Conservation (phyloP, 495 filamentous ascomycete genomes). For the Extremus antarcticus region DNA sequence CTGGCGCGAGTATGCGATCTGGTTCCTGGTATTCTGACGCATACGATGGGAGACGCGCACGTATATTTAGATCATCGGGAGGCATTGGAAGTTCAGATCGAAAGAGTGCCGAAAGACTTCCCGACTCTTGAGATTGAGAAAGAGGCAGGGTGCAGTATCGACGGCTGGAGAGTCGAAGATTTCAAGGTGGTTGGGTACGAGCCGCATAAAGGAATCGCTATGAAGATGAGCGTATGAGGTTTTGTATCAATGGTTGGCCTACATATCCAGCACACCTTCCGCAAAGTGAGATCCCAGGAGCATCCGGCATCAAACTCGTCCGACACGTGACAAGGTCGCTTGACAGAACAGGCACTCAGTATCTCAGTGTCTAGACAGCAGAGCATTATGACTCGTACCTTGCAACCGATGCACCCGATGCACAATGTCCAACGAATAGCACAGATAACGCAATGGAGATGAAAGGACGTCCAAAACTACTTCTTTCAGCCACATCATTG, state of each 20-base stretch:
- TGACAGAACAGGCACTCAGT: no score
- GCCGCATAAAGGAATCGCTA: conserved; percentile 78
- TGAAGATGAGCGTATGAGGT: conserved; percentile 91
- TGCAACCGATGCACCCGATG: no score
- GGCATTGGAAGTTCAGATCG: conserved; percentile 67
- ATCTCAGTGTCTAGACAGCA: no score
- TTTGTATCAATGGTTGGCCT: no score
- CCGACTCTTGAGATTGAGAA: conserved; percentile 57
- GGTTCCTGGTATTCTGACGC: conserved; percentile 71
- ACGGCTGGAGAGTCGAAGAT: conserved; percentile 81
- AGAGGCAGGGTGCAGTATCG: conserved; percentile 48
- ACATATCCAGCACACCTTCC: no score
- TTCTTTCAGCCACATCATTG: no score
- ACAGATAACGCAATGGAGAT: no score
- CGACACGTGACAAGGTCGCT: no score
- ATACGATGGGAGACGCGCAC: conserved; percentile 94
- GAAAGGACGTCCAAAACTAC: no score
- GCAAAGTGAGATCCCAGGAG: neutral
- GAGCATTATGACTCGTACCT: no score
- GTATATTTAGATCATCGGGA: conserved; percentile 90
- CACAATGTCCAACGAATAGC: no score
- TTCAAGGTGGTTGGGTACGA: conserved; percentile 82
- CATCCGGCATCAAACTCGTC: no score
- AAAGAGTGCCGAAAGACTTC: conserved; percentile 69
- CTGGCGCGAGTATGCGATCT: conserved; percentile 76